Evolutionary conservation across 1,139 yeast genomes (phyloP).

Genomic region (Saccharomyces hybrid): DNA sequence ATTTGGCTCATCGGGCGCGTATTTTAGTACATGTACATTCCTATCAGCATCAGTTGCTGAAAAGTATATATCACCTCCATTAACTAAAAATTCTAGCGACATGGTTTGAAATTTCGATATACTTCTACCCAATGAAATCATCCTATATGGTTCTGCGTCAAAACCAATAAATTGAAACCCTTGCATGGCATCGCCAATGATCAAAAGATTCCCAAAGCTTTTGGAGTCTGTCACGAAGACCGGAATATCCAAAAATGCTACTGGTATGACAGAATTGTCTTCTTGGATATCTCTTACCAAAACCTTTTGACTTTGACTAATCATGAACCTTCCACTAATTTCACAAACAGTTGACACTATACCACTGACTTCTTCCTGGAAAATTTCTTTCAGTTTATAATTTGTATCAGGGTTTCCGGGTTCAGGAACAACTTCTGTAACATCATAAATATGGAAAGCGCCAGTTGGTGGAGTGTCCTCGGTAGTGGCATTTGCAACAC

Average conservation of each 20-base stretch:
- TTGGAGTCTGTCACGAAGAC: slow-evolving; percentile 75
- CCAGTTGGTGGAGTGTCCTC: slow-evolving; percentile 86
- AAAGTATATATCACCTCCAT: slow-evolving; percentile 60
- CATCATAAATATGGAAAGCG: slow-evolving; percentile 63
- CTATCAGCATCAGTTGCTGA: slow-evolving; percentile 65
- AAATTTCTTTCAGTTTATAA: slow-evolving; percentile 69
- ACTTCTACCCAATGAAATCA: slow-evolving; percentile 75
- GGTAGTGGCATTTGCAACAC: slow-evolving; percentile 68
- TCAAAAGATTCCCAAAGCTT: slow-evolving; percentile 68
- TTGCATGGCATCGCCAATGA: slow-evolving; percentile 75
- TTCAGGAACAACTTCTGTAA: slow-evolving; percentile 83
- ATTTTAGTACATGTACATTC: slow-evolving; percentile 68
- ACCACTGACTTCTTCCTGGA: slow-evolving; percentile 73
- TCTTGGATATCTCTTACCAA: slow-evolving; percentile 74
- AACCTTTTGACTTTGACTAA: slow-evolving; percentile 83
- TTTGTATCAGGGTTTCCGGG: slow-evolving; percentile 82
- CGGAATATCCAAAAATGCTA: slow-evolving; percentile 84
- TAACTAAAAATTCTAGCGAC: slow-evolving; percentile 62
- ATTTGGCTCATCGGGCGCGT: slow-evolving; percentile 86
- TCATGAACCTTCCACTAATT: slow-evolving; percentile 75
- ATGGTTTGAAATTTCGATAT: slow-evolving; percentile 52
- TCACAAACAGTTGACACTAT: slow-evolving; percentile 77
- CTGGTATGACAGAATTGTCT: slow-evolving; percentile 47
- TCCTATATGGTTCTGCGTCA: slow-evolving; percentile 90
- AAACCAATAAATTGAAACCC: slow-evolving; percentile 82